Conservation (phyloP, 2,329 filamentous ascomycete genomes). For the Exophiala lecanii-corni region DNA sequence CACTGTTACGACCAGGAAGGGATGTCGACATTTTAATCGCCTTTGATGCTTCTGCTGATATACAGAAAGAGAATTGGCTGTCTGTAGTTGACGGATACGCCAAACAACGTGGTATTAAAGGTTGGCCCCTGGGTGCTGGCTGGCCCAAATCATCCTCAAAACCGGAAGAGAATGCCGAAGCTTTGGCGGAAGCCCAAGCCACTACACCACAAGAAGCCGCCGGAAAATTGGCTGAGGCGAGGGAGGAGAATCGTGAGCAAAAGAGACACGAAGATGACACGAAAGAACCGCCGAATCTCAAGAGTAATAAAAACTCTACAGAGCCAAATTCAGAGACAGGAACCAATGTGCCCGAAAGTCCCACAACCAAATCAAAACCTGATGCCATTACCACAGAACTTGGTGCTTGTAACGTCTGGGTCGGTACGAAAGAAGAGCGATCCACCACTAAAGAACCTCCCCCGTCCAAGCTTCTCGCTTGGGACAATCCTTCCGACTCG, state of each 20-base stretch:
- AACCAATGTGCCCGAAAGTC: slow-evolving; percentile 36
- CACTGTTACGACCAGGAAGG: slow-evolving; percentile 79
- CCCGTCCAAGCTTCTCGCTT: slow-evolving; percentile 47
- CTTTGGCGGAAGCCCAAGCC: slow-evolving; percentile 65
- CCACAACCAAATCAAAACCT: slow-evolving; percentile 42
- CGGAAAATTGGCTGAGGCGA: slow-evolving; percentile 58
- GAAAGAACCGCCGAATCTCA: background rate
- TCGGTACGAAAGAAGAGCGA: slow-evolving; percentile 75
- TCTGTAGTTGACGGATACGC: slow-evolving; percentile 92
- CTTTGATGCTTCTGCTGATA: slow-evolving; percentile 91
- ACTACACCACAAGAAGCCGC: slow-evolving; percentile 57
- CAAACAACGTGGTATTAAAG: slow-evolving; percentile 80
- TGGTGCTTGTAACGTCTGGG: slow-evolving; percentile 92
- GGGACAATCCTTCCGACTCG: slow-evolving; percentile 49
- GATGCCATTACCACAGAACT: slow-evolving; percentile 52
- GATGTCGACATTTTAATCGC: slow-evolving; percentile 86
- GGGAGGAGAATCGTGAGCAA: slow-evolving; percentile 33
- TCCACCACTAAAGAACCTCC: slow-evolving; percentile 51
- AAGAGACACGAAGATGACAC: slow-evolving; percentile 24
- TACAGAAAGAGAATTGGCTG: slow-evolving; percentile 93
- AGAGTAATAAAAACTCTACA: slow-evolving; percentile 7
- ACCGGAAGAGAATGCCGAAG: slow-evolving; percentile 55
- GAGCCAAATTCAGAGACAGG: background rate
- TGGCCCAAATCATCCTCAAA: slow-evolving; percentile 69
- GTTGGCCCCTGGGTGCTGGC: slow-evolving; percentile 91